Base-by-base conservation (phyloP, 257 asterid species). In the Przewalskia tangutica region DNA sequence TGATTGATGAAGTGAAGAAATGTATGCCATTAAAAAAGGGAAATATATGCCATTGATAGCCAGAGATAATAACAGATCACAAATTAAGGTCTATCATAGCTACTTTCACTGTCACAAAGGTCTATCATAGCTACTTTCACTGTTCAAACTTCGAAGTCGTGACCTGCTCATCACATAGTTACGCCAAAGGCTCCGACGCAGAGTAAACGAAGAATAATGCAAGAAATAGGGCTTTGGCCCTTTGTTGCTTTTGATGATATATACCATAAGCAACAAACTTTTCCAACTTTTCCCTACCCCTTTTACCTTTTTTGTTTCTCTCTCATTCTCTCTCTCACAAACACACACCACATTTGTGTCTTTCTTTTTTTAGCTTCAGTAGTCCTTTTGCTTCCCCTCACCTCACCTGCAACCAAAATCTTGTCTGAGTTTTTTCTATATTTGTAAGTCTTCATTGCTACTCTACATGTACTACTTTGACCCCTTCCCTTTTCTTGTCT, bases 311-410 rank as follows among this genome's bases (percentile, higher is more conserved):
- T 27, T 58, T 46, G 12, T 8, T 46, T 8, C 65, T 79, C 70
- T 55, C 12, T 48, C 81, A 9, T 63, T 62, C 40, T 84, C 60
- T 27, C 32, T 27, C 1, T 23, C 32, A 27, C 32, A 27, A 27
- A 53, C 84, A 36, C 80, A 50, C 79, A 83, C 64, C 82, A 79
- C 82, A 84, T 87, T 77, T 82, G 88, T 64, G 5, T 84, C 81
- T 79, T 86, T 85, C 86, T 92, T 13, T 92, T 27, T 90, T n/a
- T 87, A 67, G 77, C 86, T 88, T 78, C 80, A 83, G 91, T 88
- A 90, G 84, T 82, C 50, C 81, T 84, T 84, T 85, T n/a, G 82
- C 53, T 82, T 27, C 32, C 32, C 32, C 32, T 27, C 32, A 27
- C 32, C 81, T 70, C 62, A 67, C 81, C 79, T 84, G 86, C 89